Base-by-base conservation (phyloP, 202 grass and related monocot genomes). In the Panicum hallii region DNA sequence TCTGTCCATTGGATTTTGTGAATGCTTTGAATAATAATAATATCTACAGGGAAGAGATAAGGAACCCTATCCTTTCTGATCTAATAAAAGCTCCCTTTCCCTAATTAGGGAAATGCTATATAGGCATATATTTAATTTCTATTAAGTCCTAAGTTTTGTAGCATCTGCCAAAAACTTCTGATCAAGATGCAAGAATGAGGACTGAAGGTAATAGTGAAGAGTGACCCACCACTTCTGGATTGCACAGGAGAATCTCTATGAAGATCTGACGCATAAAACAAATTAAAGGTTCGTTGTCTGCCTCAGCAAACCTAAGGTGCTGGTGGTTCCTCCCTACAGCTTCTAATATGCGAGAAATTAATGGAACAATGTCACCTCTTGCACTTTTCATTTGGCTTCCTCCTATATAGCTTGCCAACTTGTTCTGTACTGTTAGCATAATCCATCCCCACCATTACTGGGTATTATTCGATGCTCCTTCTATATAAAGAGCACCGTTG, bases 401-500 rank as follows among this genome's bases (percentile, higher is more conserved):
- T 85, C 73, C 74, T 74, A 54, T 77, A 26, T 40, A 87, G 26
- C 49, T 66, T 79, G 60, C 58, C 65, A 75, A 75, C 45, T 74
- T 42, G 58, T 77, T 85, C 43, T 55, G 34, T 80, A 46, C 57
- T 86, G 57, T 68, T 86, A 78, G 28, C 36, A 83, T 69, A 61
- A 32, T 83, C 22, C 48, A 61, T 15, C 49, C 55, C 65, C 78
- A 77, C 46, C 7, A 48, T 56, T 48, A 82, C 58, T 67, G 48
- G 79, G 55, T 76, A 81, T 70, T 70, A 70, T 42, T 70, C 28
- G 15, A 26, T 45, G 19, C 67, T 63, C 47, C 36, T 46, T 71
- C 76, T 84, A 57, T 91, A 87, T 76, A 87, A 83, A 83, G 63
- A 86, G 63, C 44, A 84, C 41, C 74, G 4, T 62, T 56, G 4